Conservation (phyloP, 768 basidiomycete genomes). For the Boletus rubroflammeus region DNA sequence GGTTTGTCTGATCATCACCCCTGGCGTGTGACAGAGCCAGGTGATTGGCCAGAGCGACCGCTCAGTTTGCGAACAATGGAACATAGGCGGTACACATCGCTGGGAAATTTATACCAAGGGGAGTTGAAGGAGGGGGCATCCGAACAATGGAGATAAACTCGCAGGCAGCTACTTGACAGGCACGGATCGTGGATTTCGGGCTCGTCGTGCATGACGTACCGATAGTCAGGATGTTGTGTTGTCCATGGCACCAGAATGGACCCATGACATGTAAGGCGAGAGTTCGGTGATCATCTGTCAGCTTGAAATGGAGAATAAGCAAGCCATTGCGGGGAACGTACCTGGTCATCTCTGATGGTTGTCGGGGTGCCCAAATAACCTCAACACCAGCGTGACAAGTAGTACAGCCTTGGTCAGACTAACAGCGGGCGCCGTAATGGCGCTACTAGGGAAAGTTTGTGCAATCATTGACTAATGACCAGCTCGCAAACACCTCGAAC, state of each 20-base stretch:
- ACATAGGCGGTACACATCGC: neutral
- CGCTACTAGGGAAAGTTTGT: neutral
- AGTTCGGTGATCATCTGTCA: neutral
- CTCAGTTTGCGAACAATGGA: neutral
- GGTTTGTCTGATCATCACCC: neutral
- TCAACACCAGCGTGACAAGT: neutral
- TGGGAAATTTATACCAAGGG: conserved; percentile 1
- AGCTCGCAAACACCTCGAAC: neutral
- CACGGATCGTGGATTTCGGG: neutral
- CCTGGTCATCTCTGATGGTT: neutral
- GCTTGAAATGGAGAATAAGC: neutral
- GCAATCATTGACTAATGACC: neutral
- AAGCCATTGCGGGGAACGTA: neutral
- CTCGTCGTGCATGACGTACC: conserved; percentile 2
- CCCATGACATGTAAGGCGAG: neutral
- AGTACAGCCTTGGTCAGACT: neutral
- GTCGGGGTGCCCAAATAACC: neutral
- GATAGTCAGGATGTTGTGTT: conserved; percentile 2
- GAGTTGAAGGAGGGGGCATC: neutral
- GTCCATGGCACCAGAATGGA: neutral
- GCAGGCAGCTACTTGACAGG: neutral
- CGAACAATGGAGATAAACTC: neutral
- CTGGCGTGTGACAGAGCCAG: neutral
- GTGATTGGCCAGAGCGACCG: neutral
- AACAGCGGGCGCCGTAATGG: neutral